Base-by-base conservation (phyloP, 2,329 filamentous ascomycete genomes). In the Cadophora sp. region DNA sequence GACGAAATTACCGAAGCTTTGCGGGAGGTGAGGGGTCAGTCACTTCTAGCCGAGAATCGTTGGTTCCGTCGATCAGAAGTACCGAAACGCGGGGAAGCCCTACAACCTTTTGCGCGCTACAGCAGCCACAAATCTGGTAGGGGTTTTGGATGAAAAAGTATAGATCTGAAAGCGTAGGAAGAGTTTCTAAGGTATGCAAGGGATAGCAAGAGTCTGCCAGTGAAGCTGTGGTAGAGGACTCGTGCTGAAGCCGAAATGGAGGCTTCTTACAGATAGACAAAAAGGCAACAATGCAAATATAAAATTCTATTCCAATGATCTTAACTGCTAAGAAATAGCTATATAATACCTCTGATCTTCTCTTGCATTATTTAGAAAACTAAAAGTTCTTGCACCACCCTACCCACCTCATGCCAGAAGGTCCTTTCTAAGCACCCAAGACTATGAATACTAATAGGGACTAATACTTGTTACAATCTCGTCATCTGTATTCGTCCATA, bases 241-340 rank as follows among this genome's bases (percentile, higher is more conserved):
- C 40, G 53, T 40, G 62, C 27, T 69, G 53, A 53, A 62, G 34
- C 40, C 24, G 64, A 64, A 69, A 63, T 53, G 48, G 51, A 71
- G 65, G 43, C 69, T 68, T 66, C 62, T 51, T 29, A 64, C 37
- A 53, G 62, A 64, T 71, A 69, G 65, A 62, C 69, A 53, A 65
- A 66, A 69, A 26, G 58, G 62, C 65, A 22, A 69, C 46, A 60
- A 69, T 64, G 58, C 37, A 37, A 69, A 69, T 43, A 58, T 62
- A 64, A 66, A 63, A 65, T 46, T 69, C 60, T 65, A 37, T 60
- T 67, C 40, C 67, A 65, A 58, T 56, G 67, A 22, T 37, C 64
- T 53, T 58, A 66, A 67, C 46, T 69, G 58, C 65, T 68, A 61
- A 68, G 19, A 62, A 69, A 63, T 68, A 68, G 66, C 62, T 62